phyloP scores from a whole-genome alignment of 1,284 basidiomycete genomes.

The Heimioporus retisporus region DNA sequence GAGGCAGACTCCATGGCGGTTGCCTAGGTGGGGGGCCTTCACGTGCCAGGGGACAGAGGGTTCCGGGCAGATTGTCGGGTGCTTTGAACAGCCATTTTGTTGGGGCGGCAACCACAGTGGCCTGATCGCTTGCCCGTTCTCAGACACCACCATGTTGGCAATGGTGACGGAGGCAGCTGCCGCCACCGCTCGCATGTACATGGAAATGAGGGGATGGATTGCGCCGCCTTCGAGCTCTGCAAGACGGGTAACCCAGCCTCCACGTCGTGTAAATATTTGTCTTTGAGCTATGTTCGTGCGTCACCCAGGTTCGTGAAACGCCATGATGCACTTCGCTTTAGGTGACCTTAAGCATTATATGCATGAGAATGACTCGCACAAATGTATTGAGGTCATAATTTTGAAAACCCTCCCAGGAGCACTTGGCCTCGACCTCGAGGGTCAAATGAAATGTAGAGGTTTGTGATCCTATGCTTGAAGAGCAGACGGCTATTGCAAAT shows the following conservation, averaged over 20 bases:
- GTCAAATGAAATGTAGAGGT: conserved; percentile 87
- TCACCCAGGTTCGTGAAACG: no score
- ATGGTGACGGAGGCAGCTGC: conserved; percentile 85
- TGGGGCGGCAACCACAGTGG: conserved; percentile 61
- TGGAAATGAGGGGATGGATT: conserved; percentile 71
- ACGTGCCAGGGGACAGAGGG: conserved; percentile 66
- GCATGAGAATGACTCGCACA: no score
- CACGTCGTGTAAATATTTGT: conserved; percentile 85
- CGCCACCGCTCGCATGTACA: conserved; percentile 91
- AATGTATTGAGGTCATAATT: no score
- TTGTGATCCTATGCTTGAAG: conserved; percentile 93
- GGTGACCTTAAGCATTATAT: conserved; percentile 61
- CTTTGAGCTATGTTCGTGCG: conserved; percentile 69
- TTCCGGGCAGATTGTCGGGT: conserved; percentile 64
- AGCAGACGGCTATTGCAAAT: conserved; percentile 91
- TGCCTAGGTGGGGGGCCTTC: conserved; percentile 64
- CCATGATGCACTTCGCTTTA: conserved; percentile 67
- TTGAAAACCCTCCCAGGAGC: no score
- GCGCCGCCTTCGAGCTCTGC: conserved; percentile 69
- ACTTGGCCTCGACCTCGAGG: no score
- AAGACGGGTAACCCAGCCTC: conserved; percentile 79
- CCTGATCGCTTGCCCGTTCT: conserved; percentile 74
- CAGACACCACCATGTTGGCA: conserved; percentile 86
- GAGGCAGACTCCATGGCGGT: conserved; percentile 72
- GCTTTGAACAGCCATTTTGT: conserved; percentile 78